Evolutionary conservation across 495 filamentous ascomycete genomes (phyloP).

Genomic region (Penicillium subrubescens): DNA sequence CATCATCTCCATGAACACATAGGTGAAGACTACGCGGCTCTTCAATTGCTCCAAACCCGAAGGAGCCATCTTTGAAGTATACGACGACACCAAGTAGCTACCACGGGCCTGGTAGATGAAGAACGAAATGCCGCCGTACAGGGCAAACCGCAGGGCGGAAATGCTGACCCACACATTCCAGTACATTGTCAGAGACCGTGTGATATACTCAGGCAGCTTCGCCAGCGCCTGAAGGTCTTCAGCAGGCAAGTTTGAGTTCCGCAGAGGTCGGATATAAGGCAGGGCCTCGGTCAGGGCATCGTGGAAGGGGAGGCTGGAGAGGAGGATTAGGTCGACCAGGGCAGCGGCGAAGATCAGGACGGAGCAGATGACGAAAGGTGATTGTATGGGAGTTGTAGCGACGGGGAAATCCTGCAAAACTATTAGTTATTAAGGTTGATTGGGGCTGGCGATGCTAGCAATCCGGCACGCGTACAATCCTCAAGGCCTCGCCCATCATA

Average conservation of each 20-base stretch:
- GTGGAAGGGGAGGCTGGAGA: conserved; percentile 53
- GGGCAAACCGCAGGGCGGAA: conserved; percentile 63
- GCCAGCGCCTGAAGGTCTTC: conserved; percentile 36
- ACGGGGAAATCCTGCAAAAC: conserved; percentile 45
- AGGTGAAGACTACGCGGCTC: conserved; percentile 80
- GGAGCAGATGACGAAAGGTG: conserved; percentile 71
- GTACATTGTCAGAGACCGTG: conserved; percentile 42
- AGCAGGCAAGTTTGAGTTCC: conserved; percentile 29
- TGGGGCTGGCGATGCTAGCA: not conserved
- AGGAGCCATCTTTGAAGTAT: conserved; percentile 26
- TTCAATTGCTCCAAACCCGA: conserved; percentile 61
- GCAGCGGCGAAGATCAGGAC: conserved; percentile 67
- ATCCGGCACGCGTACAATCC: conserved; percentile 55
- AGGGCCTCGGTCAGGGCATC: conserved; percentile 41
- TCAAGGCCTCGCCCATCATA: conserved; percentile 80
- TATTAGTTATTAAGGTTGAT: conserved; percentile 31
- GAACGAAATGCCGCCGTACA: conserved; percentile 66
- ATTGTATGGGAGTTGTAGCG: conserved; percentile 60
- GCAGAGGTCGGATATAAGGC: conserved; percentile 31
- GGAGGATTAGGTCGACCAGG: conserved; percentile 71
- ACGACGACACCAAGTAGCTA: conserved; percentile 35
- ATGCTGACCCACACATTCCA: conserved; percentile 79
- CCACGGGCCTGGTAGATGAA: conserved; percentile 68
- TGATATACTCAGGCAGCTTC: conserved; percentile 42
- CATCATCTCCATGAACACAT: conserved; percentile 80